Conservation (phyloP, 73 alveolate genomes). For the Stentor roeselii region DNA sequence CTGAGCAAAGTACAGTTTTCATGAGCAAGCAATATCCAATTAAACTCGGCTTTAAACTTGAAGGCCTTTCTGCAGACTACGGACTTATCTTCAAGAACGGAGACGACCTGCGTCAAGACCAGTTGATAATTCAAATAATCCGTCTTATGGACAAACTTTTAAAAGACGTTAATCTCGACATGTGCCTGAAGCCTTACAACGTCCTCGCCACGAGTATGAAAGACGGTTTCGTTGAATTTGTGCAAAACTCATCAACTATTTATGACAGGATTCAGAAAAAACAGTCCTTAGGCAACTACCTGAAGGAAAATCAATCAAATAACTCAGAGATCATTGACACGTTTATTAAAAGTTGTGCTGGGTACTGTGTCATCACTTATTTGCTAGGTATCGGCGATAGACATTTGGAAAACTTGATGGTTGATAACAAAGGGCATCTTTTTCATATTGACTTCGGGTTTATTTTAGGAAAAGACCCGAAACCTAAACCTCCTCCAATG, state of each 20-base stretch:
- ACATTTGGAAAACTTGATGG: slow-evolving; percentile 96
- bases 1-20: slow-evolving; percentile 51
- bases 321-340: slow-evolving; percentile 77
- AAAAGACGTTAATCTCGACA: slow-evolving; percentile 84
- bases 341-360: slow-evolving; percentile 94
- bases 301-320: slow-evolving; percentile 41
- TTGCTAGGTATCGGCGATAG: slow-evolving; percentile 99
- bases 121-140: slow-evolving; percentile 87
- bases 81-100: slow-evolving; percentile 93
- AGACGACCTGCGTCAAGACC: slow-evolving; percentile 97
- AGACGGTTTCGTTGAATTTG: slow-evolving; percentile 98
- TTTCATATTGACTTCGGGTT: slow-evolving; percentile 99
- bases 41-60: slow-evolving; percentile 41
- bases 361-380: slow-evolving; percentile 97
- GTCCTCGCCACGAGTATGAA: slow-evolving; percentile 88
- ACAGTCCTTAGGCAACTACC: slow-evolving; percentile 34
- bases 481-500: slow-evolving; percentile 97
- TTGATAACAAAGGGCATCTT: slow-evolving; percentile 92
- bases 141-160: slow-evolving; percentile 89
- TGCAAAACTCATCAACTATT: slow-evolving; percentile 85
- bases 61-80: slow-evolving; percentile 31
- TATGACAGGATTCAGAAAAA: slow-evolving; percentile 76
- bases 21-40: slow-evolving; percentile 56
- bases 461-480: slow-evolving; percentile 97
- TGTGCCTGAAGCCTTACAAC: slow-evolving; percentile 87